Evolutionary conservation across 352 stramenopile genomes (phyloP).

Genomic region (Phytophthora ohioensis): DNA sequence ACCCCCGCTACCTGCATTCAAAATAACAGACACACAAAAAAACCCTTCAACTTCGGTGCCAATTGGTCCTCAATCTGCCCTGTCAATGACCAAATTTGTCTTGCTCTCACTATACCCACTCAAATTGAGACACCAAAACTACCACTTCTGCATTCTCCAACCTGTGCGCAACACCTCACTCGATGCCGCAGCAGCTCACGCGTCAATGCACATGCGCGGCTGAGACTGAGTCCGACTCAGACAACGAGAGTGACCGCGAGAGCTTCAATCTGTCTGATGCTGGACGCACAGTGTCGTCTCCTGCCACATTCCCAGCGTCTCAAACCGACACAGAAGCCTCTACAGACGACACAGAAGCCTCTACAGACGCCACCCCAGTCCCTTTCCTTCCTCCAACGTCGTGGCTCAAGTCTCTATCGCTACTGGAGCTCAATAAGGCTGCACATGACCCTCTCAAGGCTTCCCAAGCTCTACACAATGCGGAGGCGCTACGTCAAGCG

Average conservation of each 20-base stretch:
- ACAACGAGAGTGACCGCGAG: conserved; percentile 52
- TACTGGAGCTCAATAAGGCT: conserved; percentile 40
- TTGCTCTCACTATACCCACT: conserved; percentile 7
- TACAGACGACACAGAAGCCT: conserved; percentile 1
- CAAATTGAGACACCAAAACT: conserved; percentile 22
- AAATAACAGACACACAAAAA: conserved; percentile 1
- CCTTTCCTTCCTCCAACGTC: conserved; percentile 12
- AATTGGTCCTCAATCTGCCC: not conserved
- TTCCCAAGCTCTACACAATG: conserved; percentile 79
- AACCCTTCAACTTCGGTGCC: not conserved
- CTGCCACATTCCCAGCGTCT: conserved; percentile 5
- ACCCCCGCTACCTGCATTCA: not conserved
- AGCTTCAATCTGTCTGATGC: not conserved
- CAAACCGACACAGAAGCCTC: not conserved
- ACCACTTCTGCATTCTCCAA: conserved; percentile 14
- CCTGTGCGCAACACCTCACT: conserved; percentile 2
- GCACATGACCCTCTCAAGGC: conserved; percentile 67
- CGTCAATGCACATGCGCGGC: conserved; percentile 76
- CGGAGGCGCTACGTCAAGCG: conserved; percentile 68
- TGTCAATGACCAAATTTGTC: conserved; percentile 14
- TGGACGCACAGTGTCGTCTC: conserved; percentile 16
- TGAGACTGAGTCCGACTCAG: conserved; percentile 80
- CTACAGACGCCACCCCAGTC: not conserved
- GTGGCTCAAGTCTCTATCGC: conserved; percentile 46
- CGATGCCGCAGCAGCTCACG: conserved; percentile 32